phyloP scores from a whole-genome alignment of 352 stramenopile species.

The Phytophthora hibernalis region DNA sequence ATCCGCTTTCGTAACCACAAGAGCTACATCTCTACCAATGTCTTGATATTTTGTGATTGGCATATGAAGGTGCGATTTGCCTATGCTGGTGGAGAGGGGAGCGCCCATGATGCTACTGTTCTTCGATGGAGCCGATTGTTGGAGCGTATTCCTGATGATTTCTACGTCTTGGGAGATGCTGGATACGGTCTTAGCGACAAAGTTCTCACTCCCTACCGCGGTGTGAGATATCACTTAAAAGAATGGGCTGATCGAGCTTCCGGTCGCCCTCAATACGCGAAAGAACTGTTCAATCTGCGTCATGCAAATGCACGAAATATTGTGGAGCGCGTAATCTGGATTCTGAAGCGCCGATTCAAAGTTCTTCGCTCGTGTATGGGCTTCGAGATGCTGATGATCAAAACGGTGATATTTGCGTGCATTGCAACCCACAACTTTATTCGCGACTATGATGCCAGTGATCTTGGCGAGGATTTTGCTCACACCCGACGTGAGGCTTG shows the following conservation, averaged over 20 bases:
- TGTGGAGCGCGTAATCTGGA: conserved; percentile 19
- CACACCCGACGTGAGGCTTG: too few relatives aligned
- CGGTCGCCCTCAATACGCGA: conserved; percentile 11
- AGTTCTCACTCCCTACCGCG: conserved; percentile 20
- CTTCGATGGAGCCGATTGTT: background rate
- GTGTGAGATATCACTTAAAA: conserved; percentile 28
- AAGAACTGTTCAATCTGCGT: conserved; percentile 26
- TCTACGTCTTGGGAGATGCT: conserved; percentile 10
- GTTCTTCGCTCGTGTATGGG: background rate
- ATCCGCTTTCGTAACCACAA: conserved; percentile 11
- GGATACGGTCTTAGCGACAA: conserved; percentile 12
- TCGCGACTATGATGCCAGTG: conserved; percentile 3
- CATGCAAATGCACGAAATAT: conserved; percentile 20
- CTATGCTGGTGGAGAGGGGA: conserved; percentile 15
- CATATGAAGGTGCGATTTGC: background rate
- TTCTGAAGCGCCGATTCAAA: conserved; percentile 26
- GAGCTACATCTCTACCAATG: conserved; percentile 2
- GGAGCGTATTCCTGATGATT: background rate
- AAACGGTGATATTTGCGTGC: conserved; percentile 7
- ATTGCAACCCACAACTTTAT: conserved; percentile 15
- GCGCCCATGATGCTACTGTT: conserved; percentile 12
- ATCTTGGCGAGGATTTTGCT: conserved; percentile 7
- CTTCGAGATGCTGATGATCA: conserved; percentile 5
- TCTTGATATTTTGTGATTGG: conserved; percentile 10
- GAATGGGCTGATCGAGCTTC: conserved; percentile 7